Evolutionary conservation across 2,329 filamentous ascomycete genomes (phyloP).

Genomic region (Paraphaeosphaeria sporulosa): DNA sequence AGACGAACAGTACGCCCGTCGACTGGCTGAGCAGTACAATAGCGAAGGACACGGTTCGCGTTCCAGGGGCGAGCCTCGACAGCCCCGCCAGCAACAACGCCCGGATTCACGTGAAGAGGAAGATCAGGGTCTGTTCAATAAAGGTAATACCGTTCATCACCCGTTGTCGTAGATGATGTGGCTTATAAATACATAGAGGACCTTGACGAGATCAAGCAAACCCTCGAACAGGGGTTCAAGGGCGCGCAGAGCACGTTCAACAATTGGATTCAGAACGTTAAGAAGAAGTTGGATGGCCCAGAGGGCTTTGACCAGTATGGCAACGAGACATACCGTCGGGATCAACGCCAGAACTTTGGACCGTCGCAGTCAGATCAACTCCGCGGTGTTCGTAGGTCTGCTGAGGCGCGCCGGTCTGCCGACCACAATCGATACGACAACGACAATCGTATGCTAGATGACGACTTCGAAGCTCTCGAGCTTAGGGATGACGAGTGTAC

Average conservation of each 20-base stretch:
- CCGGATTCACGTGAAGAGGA: constrained; percentile 57
- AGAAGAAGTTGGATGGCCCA: constrained; percentile 90
- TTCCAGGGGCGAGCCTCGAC: constrained; percentile 41
- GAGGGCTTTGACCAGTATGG: constrained; percentile 68
- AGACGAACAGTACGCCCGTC: constrained; percentile 74
- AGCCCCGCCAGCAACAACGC: constrained; percentile 58
- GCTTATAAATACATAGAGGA: constrained; percentile 68
- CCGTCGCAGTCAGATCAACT: constrained; percentile 50
- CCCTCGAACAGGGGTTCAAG: constrained; percentile 90
- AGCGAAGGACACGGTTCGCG: constrained; percentile 45
- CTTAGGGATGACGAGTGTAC: constrained; percentile 67
- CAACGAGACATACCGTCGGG: constrained; percentile 31
- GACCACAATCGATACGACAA: constrained; percentile 95
- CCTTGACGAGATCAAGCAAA: constrained; percentile 89
- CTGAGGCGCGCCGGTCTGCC: constrained; percentile 69
- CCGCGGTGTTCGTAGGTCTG: constrained; percentile 50
- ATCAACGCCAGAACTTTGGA: constrained; percentile 45
- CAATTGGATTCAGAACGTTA: constrained; percentile 87
- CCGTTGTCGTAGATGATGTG: background rate
- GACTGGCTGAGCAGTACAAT: constrained; percentile 90
- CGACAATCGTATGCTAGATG: constrained; percentile 86
- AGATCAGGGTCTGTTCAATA: constrained; percentile 61
- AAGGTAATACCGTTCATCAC: constrained; percentile 50
- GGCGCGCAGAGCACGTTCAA: constrained; percentile 95
- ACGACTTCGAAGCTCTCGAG: constrained; percentile 80